Conservation (phyloP, 2,329 filamentous ascomycete genomes). For the Pestalotiopsis sp. region DNA sequence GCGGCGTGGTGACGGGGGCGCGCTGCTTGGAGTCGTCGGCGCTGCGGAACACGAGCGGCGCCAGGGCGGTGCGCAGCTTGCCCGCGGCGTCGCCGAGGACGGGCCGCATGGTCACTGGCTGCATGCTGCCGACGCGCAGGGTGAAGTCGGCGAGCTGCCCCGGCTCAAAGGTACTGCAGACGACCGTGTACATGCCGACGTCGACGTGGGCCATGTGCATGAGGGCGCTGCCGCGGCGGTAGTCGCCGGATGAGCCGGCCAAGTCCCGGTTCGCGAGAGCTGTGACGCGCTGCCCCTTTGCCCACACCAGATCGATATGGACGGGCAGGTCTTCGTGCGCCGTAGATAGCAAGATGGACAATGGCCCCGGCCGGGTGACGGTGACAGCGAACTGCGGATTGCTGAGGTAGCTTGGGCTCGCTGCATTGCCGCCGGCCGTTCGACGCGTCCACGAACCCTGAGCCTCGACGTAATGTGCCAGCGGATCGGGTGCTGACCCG, state of each 20-base stretch:
- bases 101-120: conserved; percentile 56
- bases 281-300: conserved; percentile 70
- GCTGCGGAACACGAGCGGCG: conserved; percentile 50
- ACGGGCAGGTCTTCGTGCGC: conserved; percentile 69
- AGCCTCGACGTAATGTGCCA: conserved; percentile 60
- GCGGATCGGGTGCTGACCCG: conserved; percentile 60
- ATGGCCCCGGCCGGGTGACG: conserved; percentile 56
- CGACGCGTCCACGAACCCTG: conserved; percentile 73
- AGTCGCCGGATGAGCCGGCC: conserved; percentile 83
- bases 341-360: conserved; percentile 77
- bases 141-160: conserved; percentile 76
- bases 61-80: conserved; percentile 63
- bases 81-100: conserved; percentile 78
- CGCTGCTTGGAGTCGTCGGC: conserved; percentile 36
- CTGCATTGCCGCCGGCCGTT: conserved; percentile 83
- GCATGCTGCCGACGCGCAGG: conserved; percentile 71
- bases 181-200: conserved; percentile 79
- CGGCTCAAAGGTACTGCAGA: conserved; percentile 88
- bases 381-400: conserved; percentile 85
- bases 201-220: conserved; percentile 64
- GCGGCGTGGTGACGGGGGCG: conserved; percentile 39
- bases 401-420: conserved; percentile 73
- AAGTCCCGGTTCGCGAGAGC: conserved; percentile 76
- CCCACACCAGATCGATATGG: conserved; percentile 84
- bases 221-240: conserved; percentile 77